Evolutionary conservation across 257 asterid genomes (phyloP), one percentile per base, ranked within the genome.

Genomic region (Primulina huaijiensis): DNA sequence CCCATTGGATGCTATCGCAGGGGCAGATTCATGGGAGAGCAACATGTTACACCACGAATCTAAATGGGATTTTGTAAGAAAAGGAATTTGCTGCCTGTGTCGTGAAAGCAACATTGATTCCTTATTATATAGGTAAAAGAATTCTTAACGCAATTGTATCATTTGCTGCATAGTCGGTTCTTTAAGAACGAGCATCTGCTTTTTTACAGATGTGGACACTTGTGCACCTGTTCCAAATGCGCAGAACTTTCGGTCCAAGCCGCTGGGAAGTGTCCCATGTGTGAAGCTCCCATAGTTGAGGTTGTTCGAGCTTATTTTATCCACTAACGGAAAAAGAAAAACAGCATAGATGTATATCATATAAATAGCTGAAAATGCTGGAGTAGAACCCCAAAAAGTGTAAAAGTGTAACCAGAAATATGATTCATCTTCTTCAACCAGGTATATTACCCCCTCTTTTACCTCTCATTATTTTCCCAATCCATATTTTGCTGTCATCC

Each of bases 181-280:
- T 38, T 8, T 8, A 40, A 64, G 16, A 20, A 53, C 25, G 6
- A 5, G 25, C 30, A 38, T 14, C 33, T 11, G 37, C 52, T 33
- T 34, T 52, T 68, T 31, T 75, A 40, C 76, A 93, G 99, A 79
- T 93, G 99, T 68, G 99, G 97, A 50, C 99, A 93, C 92, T 87
- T 93, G 92, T 90, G 97, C 82, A 74, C 90, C 37, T 93, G 99
- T 70, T 75, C 85, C n/a, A 79, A 82, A 27, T 93, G 99, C 50
- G 94, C 96, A 2, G 96, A 93, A 57, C 69, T 62, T 53, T 72
- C 90, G 81, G 85, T 90, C 73, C 72, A 70, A 7, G 67, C 70
- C 34, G 71, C 50, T 63, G 92, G 88, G 6, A 89, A 86, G 75
- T 93, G 99, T 71, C 99, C 99, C 0, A 85, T 93, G 95, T 93